Conservation (phyloP, 2,329 filamentous ascomycete genomes). For the Trichoderma arundinaceum region DNA sequence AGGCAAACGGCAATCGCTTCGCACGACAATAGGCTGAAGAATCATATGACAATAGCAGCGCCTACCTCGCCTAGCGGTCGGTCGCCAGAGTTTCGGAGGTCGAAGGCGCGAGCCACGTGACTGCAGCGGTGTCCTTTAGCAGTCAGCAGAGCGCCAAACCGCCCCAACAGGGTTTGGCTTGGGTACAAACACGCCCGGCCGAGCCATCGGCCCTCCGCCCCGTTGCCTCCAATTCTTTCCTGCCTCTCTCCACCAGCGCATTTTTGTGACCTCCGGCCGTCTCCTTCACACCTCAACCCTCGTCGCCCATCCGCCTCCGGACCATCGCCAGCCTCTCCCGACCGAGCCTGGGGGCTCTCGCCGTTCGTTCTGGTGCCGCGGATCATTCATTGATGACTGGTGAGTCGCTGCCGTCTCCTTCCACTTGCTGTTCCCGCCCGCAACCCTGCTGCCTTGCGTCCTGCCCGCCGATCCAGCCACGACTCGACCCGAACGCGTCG, state of each 20-base stretch:
- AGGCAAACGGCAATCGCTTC: too few relatives aligned
- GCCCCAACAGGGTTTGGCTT: constrained; percentile 35
- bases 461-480: constrained; percentile 46
- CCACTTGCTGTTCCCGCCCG: constrained; percentile 40
- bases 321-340: constrained; percentile 37
- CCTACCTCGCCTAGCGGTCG: too few relatives aligned
- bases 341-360: constrained; percentile 37
- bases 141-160: constrained; percentile 28
- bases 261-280: constrained; percentile 46
- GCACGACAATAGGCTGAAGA: too few relatives aligned
- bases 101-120: constrained; percentile 21
- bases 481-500: constrained; percentile 43
- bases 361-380: constrained; percentile 45
- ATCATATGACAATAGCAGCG: too few relatives aligned
- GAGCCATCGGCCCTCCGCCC: constrained; percentile 38
- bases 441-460: constrained; percentile 46
- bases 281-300: constrained; percentile 45
- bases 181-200: constrained; percentile 39
- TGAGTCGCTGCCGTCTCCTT: constrained; percentile 49
- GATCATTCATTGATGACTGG: constrained; percentile 56
- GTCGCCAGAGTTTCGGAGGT: constrained; percentile 9
- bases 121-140: constrained; percentile 24
- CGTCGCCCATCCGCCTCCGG: constrained; percentile 38
- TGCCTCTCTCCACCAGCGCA: constrained; percentile 44
- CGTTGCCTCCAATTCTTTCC: constrained; percentile 50